A percentile compares a stretch with the other conserved stretches of the same genome.
These are phyloP conservation scores for Bifiguratus adelaidae DNA, from an alignment of 192 early-diverging fungal genomes.

Conservation along the genomic window DNA sequence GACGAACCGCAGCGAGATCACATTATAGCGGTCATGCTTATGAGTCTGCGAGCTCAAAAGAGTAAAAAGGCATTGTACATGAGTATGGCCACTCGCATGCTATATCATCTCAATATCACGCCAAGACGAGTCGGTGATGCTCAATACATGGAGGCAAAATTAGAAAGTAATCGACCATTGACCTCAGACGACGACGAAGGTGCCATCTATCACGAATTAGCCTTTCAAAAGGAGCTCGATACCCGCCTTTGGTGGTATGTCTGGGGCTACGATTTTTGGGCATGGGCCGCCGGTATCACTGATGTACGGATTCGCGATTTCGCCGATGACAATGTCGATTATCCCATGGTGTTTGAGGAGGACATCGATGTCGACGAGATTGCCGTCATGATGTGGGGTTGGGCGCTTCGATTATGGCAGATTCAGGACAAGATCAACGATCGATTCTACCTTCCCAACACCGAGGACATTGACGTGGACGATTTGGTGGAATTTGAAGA, in stretches of 20 bases:
- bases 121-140: slow-evolving; percentile 14
- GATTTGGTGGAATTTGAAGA: slow-evolving; percentile 9
- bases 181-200: slow-evolving; percentile 15
- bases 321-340: slow-evolving; percentile 5
- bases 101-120: slow-evolving; percentile 15
- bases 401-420: slow-evolving; percentile 9
- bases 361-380: slow-evolving; percentile 21
- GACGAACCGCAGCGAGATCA: slow-evolving; percentile 19
- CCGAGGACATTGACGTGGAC: slow-evolving; percentile 10
- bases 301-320: slow-evolving; percentile 6
- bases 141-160: too few relatives aligned
- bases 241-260: slow-evolving; percentile 25
- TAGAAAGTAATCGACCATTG: too few relatives aligned
- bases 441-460: slow-evolving; percentile 8
- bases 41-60: slow-evolving; percentile 2
- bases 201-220: too few relatives aligned
- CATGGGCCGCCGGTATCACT: slow-evolving; percentile 10
- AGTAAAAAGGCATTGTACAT: slow-evolving; percentile 9
- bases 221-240: slow-evolving; percentile 19
- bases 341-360: slow-evolving; percentile 16
- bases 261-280: slow-evolving; percentile 17
- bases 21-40: slow-evolving; percentile 10
- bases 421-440: slow-evolving; percentile 14
- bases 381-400: slow-evolving; percentile 5
- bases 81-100: slow-evolving; percentile 15